Evolutionary conservation across 1,284 basidiomycete genomes (phyloP), one percentile per base, ranked within the genome.

Genomic region (Apiotrichum porosum): DNA sequence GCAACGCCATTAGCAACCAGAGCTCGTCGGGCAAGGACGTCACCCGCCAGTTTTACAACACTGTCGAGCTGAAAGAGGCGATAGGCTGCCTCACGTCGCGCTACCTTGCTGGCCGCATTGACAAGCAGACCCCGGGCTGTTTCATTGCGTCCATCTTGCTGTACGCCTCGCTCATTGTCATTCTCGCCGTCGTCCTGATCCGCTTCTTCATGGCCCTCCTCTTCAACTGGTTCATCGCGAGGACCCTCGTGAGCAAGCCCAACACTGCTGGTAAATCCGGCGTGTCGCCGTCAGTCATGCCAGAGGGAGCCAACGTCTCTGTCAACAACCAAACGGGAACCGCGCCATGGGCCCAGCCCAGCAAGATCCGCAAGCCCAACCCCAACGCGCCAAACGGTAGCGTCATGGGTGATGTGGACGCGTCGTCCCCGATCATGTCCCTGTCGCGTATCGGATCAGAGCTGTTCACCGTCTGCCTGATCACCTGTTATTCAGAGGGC

Each of bases 401-500:
- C 14, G 30, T 32, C 30, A 42, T 33, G 30, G n/a, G n/a, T n/a
- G n/a, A n/a, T n/a, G n/a, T n/a, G n/a, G 77, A 79, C 40, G 58
- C 68, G 33, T 66, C 79, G 3, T 72, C 80, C 48, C 82, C 86
- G 5, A 75, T 88, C 53, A 83, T 93, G 78, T 85, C 81, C 54
- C 77, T 94, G 47, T 80, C 89, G 0, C 84, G 89, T 58, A 95
- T 95, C 58, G 93, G 93, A 18, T 80, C 88, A 6, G 94, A 98
- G 67, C 81, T 97, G 17, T 98, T 94, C 68, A 85, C 89, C 2
- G 83, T 97, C 33, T 97, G 93, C 70, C 79, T 98, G 37, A 88
- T 99, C 14, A 98, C 95, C 1, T 97, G 93, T 66, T 98, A 99
- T 69, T 97, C 92, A 0, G 95, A 99, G 74, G 92, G 91, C 47